A percentile compares a stretch with the other conserved stretches of the same genome.
These are phyloP conservation scores for Botrytis cinerea DNA, from an alignment of 2,329 filamentous ascomycete genomes.

Conservation along the genomic window DNA sequence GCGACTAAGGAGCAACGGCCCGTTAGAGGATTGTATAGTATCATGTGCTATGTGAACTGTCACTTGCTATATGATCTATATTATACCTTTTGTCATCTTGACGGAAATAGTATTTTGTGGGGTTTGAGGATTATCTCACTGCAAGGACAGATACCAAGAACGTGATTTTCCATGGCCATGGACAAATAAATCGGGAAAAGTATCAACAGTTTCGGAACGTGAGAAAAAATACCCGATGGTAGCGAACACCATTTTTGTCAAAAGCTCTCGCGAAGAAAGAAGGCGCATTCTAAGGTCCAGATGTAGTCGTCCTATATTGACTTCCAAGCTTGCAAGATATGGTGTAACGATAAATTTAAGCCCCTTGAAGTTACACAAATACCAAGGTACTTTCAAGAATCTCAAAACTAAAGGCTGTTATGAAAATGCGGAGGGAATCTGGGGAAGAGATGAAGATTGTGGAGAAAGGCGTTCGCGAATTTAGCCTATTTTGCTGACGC, in stretches of 20 bases:
- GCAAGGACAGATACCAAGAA: neutral
- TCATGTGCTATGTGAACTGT: slow-evolving; percentile 22
- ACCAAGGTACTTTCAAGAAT: neutral
- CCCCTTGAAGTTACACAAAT: neutral
- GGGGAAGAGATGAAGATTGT: slow-evolving; percentile 12
- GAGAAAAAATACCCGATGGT: neutral
- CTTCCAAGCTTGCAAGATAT: neutral
- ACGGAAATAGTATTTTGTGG: neutral
- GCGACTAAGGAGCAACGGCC: slow-evolving; percentile 23
- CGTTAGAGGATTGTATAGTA: slow-evolving; percentile 11
- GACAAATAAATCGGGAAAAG: neutral
- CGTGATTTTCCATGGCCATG: neutral
- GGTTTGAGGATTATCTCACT: neutral
- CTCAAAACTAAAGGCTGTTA: neutral
- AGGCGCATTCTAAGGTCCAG: neutral
- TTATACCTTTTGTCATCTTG: slow-evolving; percentile 1
- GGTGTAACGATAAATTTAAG: neutral
- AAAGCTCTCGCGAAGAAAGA: neutral
- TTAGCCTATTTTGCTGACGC: slow-evolving; percentile 9
- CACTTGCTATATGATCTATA: slow-evolving; percentile 16
- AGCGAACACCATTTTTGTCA: neutral
- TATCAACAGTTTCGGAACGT: neutral
- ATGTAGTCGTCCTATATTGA: neutral
- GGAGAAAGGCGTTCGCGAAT: neutral
- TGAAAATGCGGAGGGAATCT: slow-evolving; percentile 17